These are phyloP conservation scores for Scedosporium minutisporum DNA, from an alignment of 2,329 filamentous ascomycete species.

Conservation along the genomic window DNA sequence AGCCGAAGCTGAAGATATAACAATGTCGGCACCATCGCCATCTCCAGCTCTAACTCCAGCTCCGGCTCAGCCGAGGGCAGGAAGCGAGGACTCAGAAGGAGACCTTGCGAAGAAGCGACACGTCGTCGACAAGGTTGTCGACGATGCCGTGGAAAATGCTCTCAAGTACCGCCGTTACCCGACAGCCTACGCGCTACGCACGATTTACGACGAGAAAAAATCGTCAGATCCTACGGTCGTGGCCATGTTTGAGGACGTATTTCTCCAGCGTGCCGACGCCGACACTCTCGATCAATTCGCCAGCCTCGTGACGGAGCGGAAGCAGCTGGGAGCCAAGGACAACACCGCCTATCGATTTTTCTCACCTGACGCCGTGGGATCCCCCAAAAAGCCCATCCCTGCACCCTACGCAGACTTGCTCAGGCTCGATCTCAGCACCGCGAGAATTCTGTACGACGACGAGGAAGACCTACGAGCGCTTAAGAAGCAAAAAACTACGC, in stretches of 20 bases:
- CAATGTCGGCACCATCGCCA: too few species aligned
- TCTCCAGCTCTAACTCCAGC: not conserved
- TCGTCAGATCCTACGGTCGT: slow-evolving; percentile 41
- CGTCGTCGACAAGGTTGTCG: slow-evolving; percentile 41
- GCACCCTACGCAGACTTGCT: slow-evolving; percentile 41
- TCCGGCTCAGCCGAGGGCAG: slow-evolving; percentile 3
- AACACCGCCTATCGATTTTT: slow-evolving; percentile 25
- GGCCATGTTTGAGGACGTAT: slow-evolving; percentile 48
- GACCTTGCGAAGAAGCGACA: slow-evolving; percentile 24
- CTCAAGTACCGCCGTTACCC: slow-evolving; percentile 47
- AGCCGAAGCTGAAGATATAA: not conserved
- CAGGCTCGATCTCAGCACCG: slow-evolving; percentile 26
- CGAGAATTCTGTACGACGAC: slow-evolving; percentile 11
- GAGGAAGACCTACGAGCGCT: slow-evolving; percentile 19
- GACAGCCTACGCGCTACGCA: slow-evolving; percentile 52
- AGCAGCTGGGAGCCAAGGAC: slow-evolving; percentile 46
- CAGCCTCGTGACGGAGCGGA: slow-evolving; percentile 41
- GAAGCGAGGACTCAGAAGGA: slow-evolving; percentile 5
- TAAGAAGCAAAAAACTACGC: slow-evolving; percentile 27
- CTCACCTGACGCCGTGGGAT: slow-evolving; percentile 8
- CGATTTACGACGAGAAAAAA: slow-evolving; percentile 47
- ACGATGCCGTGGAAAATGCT: slow-evolving; percentile 49
- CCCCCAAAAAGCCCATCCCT: slow-evolving; percentile 34
- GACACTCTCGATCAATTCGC: slow-evolving; percentile 42
- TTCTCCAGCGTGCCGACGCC: slow-evolving; percentile 44